Conservation (phyloP, 352 stramenopile genomes). For the Pythium periplocum region DNA sequence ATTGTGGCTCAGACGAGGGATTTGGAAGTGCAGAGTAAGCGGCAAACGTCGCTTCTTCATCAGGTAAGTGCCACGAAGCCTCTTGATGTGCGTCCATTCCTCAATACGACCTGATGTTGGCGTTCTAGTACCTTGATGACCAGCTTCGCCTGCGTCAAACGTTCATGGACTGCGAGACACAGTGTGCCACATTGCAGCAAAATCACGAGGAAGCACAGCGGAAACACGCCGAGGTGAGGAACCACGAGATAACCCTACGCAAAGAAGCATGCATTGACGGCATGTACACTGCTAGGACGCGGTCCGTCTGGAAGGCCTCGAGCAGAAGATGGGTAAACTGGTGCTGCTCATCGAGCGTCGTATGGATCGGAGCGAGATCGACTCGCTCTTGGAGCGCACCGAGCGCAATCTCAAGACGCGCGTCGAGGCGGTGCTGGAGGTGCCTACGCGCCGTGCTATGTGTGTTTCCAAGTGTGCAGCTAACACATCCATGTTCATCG, state of each 20-base stretch:
- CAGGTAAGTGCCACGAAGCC: conserved; percentile 19
- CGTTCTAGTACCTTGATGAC: conserved; percentile 1
- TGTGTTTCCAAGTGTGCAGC: conserved; percentile 1
- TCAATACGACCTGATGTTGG: no score
- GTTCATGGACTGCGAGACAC: conserved; percentile 1
- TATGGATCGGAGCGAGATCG: conserved; percentile 28
- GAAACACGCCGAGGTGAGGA: background rate
- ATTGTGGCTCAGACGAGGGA: conserved; percentile 35
- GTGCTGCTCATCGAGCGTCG: conserved; percentile 28
- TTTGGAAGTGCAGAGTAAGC: conserved; percentile 36
- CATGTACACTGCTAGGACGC: no score
- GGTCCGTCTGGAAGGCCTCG: conserved; percentile 8
- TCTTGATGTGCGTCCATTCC: no score
- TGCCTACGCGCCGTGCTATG: conserved; percentile 5
- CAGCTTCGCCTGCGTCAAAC: conserved; percentile 1
- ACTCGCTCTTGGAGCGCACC: conserved; percentile 31
- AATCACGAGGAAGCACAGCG: background rate
- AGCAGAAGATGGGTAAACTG: conserved; percentile 33
- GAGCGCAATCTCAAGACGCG: conserved; percentile 43
- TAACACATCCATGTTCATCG: background rate
- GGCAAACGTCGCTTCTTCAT: conserved; percentile 35
- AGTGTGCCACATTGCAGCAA: background rate
- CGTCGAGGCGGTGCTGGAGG: conserved; percentile 50
- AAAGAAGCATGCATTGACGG: no score
- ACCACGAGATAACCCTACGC: no score